Evolutionary conservation across 768 basidiomycete species (phyloP).

Genomic region (Mycena polygramma): DNA sequence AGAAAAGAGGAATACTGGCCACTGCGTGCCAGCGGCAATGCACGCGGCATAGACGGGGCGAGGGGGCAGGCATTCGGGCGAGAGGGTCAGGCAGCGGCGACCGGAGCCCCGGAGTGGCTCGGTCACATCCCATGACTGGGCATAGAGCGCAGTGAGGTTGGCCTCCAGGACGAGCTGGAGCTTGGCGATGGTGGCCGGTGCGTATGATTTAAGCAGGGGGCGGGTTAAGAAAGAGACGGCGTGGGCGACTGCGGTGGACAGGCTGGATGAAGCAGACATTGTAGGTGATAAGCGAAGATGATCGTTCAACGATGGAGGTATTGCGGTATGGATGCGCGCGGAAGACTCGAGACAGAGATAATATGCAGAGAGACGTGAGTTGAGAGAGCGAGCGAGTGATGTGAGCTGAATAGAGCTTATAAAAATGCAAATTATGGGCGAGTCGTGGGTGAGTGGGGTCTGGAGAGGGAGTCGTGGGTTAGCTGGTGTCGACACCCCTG

Average conservation of each 20-base stretch:
- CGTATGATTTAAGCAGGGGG: slow-evolving; percentile 68
- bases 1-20: too few relatives aligned
- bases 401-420: slow-evolving; percentile 24
- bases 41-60: slow-evolving; percentile 80
- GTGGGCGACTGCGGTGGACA: slow-evolving; percentile 79
- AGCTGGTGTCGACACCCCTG: slow-evolving; percentile 5
- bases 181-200: slow-evolving; percentile 73
- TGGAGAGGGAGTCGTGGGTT: slow-evolving; percentile 10
- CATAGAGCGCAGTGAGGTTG: slow-evolving; percentile 78
- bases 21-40: slow-evolving; percentile 76
- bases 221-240: slow-evolving; percentile 81
- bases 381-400: slow-evolving; percentile 25
- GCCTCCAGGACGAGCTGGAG: slow-evolving; percentile 80
- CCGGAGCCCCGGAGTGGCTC: slow-evolving; percentile 79
- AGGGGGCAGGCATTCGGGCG: slow-evolving; percentile 77
- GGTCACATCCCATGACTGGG: slow-evolving; percentile 72
- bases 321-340: slow-evolving; percentile 49
- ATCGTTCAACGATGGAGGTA: slow-evolving; percentile 75
- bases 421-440: slow-evolving; percentile 11
- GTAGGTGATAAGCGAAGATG: slow-evolving; percentile 38
- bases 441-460: slow-evolving; percentile 26
- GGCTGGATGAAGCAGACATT: slow-evolving; percentile 63
- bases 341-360: slow-evolving; percentile 45
- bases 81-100: slow-evolving; percentile 81
- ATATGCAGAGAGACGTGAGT: slow-evolving; percentile 34